Percentiles rank a stretch among this genome's conserved stretches.
These are phyloP conservation scores for Solanum arcanum DNA, from an alignment of 257 asterid genomes.

Conservation along the genomic window DNA sequence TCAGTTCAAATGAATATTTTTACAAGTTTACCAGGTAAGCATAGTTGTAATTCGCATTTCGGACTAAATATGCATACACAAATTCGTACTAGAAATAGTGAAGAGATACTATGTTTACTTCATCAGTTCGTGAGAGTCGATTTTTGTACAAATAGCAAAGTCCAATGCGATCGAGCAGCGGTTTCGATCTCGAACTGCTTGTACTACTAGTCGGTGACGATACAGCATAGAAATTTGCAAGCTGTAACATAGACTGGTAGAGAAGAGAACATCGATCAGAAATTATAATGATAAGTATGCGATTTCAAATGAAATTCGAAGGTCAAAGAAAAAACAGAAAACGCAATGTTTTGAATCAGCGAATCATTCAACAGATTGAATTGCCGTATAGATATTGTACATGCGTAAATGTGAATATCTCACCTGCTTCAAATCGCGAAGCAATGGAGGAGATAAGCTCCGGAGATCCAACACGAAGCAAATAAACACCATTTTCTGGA, in stretches of 20 bases:
- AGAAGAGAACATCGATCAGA: neutral
- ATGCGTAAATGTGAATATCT: neutral
- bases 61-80: neutral
- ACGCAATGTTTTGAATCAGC: neutral
- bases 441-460: slow-evolving; percentile 53
- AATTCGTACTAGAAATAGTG: neutral
- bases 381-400: neutral
- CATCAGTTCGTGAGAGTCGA: slow-evolving; percentile 43
- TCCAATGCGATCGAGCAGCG: slow-evolving; percentile 70
- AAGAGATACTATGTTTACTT: slow-evolving; percentile 24
- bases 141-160: slow-evolving; percentile 50
- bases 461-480: slow-evolving; percentile 81
- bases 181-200: slow-evolving; percentile 24
- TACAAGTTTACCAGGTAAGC: neutral
- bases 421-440: slow-evolving; percentile 86
- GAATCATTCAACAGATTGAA: neutral
- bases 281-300: neutral
- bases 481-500: slow-evolving; percentile 44
- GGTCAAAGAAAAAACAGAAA: neutral
- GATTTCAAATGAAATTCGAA: neutral
- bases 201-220: slow-evolving; percentile 16
- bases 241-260: slow-evolving; percentile 67
- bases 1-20: neutral
- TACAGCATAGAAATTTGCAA: slow-evolving; percentile 69
- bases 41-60: neutral